A percentile compares a stretch with the other conserved stretches of the same genome.
These are phyloP conservation scores for Morella rubra DNA, from an alignment of 306 rosid genomes.

Conservation along the genomic window DNA sequence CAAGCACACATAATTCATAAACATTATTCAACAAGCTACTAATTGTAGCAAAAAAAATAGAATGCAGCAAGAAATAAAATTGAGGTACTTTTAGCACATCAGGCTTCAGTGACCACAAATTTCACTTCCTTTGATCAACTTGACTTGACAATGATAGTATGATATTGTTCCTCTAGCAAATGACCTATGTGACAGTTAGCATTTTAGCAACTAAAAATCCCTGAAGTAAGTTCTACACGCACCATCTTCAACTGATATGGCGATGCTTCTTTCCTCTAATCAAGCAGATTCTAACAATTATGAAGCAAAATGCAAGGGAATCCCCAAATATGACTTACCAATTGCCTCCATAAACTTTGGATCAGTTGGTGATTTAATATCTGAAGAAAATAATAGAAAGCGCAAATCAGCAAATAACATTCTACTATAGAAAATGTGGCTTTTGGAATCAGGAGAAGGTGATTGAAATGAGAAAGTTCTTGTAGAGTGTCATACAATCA, in stretches of 20 bases:
- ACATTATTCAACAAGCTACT: not conserved
- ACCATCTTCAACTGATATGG: conserved; percentile 16
- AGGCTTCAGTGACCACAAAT: not conserved
- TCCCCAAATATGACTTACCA: conserved; percentile 51
- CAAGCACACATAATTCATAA: not conserved
- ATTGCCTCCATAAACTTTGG: conserved; percentile 94
- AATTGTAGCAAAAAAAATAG: not conserved
- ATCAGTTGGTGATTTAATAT: conserved; percentile 81
- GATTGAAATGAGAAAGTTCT: conserved; percentile 18
- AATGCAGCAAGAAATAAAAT: not conserved
- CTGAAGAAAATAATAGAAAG: conserved; percentile 42
- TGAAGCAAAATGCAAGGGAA: conserved; percentile 10
- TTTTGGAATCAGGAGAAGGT: not conserved
- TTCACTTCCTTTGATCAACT: not conserved
- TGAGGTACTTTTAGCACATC: not conserved
- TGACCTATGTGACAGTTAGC: not conserved
- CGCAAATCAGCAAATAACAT: not conserved
- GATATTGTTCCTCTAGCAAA: not conserved
- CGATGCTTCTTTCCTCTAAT: conserved; percentile 3
- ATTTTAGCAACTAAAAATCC: not conserved
- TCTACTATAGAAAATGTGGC: not conserved
- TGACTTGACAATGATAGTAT: not conserved
- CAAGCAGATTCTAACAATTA: conserved; percentile 13
- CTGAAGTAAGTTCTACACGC: not conserved
- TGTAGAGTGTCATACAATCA: not conserved